Evolutionary conservation across 345 rosid genomes (phyloP), one percentile per base, ranked within the genome.

Genomic region (Leavenworthia alabamica): DNA sequence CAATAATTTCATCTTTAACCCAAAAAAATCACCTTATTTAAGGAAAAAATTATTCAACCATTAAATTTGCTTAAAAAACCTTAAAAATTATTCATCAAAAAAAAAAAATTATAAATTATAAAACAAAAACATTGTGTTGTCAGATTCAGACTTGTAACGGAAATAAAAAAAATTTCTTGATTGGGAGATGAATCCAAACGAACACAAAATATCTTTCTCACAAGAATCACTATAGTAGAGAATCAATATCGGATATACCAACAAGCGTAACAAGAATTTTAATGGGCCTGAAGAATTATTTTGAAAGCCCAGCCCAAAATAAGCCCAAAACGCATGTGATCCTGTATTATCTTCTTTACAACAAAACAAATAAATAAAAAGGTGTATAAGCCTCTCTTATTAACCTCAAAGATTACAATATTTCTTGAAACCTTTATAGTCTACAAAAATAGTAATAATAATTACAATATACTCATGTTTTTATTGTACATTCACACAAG

Each of bases 361-460:
- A n/a, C n/a, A n/a, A n/a, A n/a, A n/a, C n/a, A n/a, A n/a, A n/a
- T n/a, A n/a, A n/a, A n/a, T n/a, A n/a, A n/a, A n/a, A n/a, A n/a
- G n/a, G n/a, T n/a, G n/a, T n/a, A n/a, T n/a, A n/a, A n/a, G n/a
- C 39, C 7, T 60, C 61, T 49, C 46, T 68, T 32, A 26, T 14
- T 61, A 61, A 69, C 42, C 73, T 61, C 67, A 69, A 33, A 26
- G 16, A 69, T 53, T 60, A 68, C 73, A 60, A 0, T 26, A 41
- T 60, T 44, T 68, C 29, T 27, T 28, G 17, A 3, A 17, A 52
- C 36, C 26, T 68, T 45, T 15, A 29, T 22, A 26, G 32, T 20
- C 37, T 70, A 46, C 45, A 67, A 8, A 56, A 40, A 24, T 8
- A 68, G 8, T 58, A 8, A 32, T 15, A 7, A 37, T 36, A 62